Conservation (phyloP, 371 early-diverging fungal species). For the Mucor circinelloides region DNA sequence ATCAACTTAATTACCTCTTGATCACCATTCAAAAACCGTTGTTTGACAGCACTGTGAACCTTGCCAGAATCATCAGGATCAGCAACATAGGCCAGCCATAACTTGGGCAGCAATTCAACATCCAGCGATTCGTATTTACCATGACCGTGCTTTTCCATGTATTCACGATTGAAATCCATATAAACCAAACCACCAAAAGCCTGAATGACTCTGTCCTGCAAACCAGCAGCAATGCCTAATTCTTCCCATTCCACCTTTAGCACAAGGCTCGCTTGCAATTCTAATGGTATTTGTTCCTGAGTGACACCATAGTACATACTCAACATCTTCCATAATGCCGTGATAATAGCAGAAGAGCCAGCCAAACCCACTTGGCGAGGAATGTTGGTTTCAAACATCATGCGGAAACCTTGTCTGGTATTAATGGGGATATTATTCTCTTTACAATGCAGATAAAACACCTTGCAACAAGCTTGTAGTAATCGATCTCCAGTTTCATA, state of each 20-base stretch:
- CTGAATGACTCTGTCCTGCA: conserved; percentile 75
- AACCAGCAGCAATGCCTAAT: conserved; percentile 67
- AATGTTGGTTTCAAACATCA: conserved; percentile 65
- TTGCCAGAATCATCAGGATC: conserved; percentile 70
- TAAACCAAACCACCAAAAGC: conserved; percentile 65
- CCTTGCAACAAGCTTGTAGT: conserved; percentile 62
- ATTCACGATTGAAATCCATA: conserved; percentile 67
- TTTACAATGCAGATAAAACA: conserved; percentile 55
- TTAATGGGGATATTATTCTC: conserved; percentile 40
- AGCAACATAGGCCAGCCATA: conserved; percentile 63
- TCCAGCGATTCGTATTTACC: conserved; percentile 58
- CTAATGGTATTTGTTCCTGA: conserved; percentile 45
- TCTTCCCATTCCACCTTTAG: conserved; percentile 64
- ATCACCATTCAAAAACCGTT: conserved; percentile 60
- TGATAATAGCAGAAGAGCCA: conserved; percentile 69
- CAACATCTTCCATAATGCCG: conserved; percentile 61
- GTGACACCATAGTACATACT: conserved; percentile 49
- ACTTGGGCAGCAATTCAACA: conserved; percentile 39
- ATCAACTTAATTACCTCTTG: too few relatives aligned
- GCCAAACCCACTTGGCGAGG: conserved; percentile 79
- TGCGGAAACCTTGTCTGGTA: conserved; percentile 52
- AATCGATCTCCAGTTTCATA: conserved; percentile 63
- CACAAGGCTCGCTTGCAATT: conserved; percentile 60
- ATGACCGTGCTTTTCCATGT: conserved; percentile 58
- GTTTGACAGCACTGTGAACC: conserved; percentile 64